phyloP scores from a whole-genome alignment of 441 rosid species.

The Brassica hybrid region DNA sequence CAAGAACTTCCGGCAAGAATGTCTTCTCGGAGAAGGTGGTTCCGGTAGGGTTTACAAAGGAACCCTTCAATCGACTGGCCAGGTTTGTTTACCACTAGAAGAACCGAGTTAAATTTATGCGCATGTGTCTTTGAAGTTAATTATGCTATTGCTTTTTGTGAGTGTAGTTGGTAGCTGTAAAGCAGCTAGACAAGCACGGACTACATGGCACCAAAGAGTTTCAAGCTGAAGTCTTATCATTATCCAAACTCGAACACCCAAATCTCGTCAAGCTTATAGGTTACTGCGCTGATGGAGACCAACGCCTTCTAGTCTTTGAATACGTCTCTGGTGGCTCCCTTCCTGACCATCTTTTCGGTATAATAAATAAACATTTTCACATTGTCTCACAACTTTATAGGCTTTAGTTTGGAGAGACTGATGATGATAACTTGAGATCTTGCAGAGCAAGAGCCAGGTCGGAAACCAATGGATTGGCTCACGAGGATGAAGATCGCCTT shows the following conservation, averaged over 20 bases:
- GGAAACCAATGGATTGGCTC: slow-evolving; percentile 65
- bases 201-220: slow-evolving; percentile 63
- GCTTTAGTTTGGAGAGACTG: background rate
- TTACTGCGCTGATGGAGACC: slow-evolving; percentile 93
- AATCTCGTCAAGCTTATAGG: slow-evolving; percentile 74
- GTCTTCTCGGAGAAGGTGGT: slow-evolving; percentile 82
- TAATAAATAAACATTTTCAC: background rate
- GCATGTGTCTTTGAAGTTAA: background rate
- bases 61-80: slow-evolving; percentile 58
- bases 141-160: slow-evolving; percentile 2
- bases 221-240: slow-evolving; percentile 53
- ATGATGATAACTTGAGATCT: slow-evolving; percentile 17
- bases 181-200: slow-evolving; percentile 82
- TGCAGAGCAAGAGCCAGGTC: slow-evolving; percentile 45
- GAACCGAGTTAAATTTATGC: background rate
- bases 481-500: slow-evolving; percentile 70
- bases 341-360: slow-evolving; percentile 67
- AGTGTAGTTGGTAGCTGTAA: slow-evolving; percentile 75
- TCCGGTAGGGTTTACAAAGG: slow-evolving; percentile 76
- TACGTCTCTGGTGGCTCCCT: slow-evolving; percentile 66
- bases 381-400: background rate
- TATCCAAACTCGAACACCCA: slow-evolving; percentile 65
- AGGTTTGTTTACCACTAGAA: slow-evolving; percentile 44
- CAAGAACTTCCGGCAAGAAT: slow-evolving; percentile 75
- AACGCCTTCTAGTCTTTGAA: slow-evolving; percentile 81